Evolutionary conservation across 140 eudicot genomes (phyloP).

Genomic region (Ambrosia hybrid): DNA sequence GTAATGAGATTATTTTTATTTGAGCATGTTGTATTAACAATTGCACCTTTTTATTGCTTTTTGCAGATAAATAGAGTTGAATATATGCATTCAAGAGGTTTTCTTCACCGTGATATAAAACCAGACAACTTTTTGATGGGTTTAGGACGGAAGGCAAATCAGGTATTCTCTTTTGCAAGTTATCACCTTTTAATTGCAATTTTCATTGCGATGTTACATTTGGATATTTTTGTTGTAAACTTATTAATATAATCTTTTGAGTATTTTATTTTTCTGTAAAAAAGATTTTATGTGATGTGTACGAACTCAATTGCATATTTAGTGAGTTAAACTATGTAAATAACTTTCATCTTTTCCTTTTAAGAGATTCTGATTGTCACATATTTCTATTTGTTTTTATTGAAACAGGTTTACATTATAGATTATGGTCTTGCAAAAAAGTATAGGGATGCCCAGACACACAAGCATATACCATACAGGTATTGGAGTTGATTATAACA

Average conservation of each 20-base stretch:
- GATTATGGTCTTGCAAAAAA: conserved; percentile 79
- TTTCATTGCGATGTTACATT: neutral
- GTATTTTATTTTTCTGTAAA: neutral
- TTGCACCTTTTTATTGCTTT: conserved; percentile 21
- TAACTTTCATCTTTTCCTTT: neutral
- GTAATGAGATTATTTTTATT: neutral
- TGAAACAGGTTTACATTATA: conserved; percentile 31
- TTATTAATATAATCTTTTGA: neutral
- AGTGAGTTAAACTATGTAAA: neutral
- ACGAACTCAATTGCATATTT: conserved; percentile 4
- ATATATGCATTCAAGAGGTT: conserved; percentile 98
- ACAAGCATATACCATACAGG: conserved; percentile 97
- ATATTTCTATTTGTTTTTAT: neutral
- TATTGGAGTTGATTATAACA: conserved; percentile 19
- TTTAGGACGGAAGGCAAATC: conserved; percentile 93
- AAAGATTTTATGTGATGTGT: neutral
- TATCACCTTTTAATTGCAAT: neutral
- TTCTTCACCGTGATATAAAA: conserved; percentile 94
- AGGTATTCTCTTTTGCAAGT: conserved; percentile 42
- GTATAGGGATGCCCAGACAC: conserved; percentile 91
- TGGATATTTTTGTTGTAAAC: neutral
- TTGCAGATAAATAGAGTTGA: conserved; percentile 85
- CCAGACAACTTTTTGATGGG: conserved; percentile 99
- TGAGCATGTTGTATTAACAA: conserved; percentile 7
- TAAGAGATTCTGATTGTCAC: neutral